Evolutionary conservation across 2,329 filamentous ascomycete species (phyloP).

Genomic region (Cladophialophora carrionii): DNA sequence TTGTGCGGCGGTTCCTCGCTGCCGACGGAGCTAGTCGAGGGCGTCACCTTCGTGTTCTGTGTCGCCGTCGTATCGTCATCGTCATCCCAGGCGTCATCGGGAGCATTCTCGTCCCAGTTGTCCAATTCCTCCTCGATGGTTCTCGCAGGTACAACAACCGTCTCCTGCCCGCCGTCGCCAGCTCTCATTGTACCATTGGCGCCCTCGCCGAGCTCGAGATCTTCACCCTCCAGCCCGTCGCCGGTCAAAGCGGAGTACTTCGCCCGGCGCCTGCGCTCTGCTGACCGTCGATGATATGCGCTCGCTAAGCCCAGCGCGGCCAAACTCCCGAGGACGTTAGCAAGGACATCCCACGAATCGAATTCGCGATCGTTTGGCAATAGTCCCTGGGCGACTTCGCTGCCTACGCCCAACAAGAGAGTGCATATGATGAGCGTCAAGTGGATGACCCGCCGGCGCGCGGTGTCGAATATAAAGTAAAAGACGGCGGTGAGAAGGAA

Average conservation of each 20-base stretch:
- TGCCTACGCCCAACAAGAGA: slow-evolving; percentile 59
- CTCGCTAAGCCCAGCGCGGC: slow-evolving; percentile 73
- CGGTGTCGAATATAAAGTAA: slow-evolving; percentile 97
- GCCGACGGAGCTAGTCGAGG: slow-evolving; percentile 37
- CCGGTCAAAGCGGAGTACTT: slow-evolving; percentile 72
- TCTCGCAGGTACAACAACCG: slow-evolving; percentile 38
- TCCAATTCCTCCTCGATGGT: slow-evolving; percentile 81
- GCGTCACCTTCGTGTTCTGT: slow-evolving; percentile 38
- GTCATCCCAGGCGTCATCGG: slow-evolving; percentile 65
- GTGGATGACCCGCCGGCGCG: slow-evolving; percentile 80
- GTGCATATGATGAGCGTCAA: slow-evolving; percentile 82
- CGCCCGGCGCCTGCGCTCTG: slow-evolving; percentile 77
- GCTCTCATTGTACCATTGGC: slow-evolving; percentile 19
- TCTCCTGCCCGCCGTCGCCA: slow-evolving; percentile 36
- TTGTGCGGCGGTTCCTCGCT: slow-evolving; percentile 39
- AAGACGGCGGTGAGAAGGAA: slow-evolving; percentile 82
- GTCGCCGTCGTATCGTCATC: slow-evolving; percentile 51
- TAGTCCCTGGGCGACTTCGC: slow-evolving; percentile 61
- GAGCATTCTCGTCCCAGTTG: slow-evolving; percentile 88
- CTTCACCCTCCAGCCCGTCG: slow-evolving; percentile 53
- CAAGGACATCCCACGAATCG: slow-evolving; percentile 82
- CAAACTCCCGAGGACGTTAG: slow-evolving; percentile 80
- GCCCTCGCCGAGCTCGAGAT: slow-evolving; percentile 70
- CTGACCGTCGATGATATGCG: slow-evolving; percentile 95
- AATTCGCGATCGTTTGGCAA: slow-evolving; percentile 73